A percentile compares a stretch with the other conserved stretches of the same genome.
Evolutionary conservation across 495 filamentous ascomycete genomes (phyloP).

Genomic region (Lasiosphaeria ovina): DNA sequence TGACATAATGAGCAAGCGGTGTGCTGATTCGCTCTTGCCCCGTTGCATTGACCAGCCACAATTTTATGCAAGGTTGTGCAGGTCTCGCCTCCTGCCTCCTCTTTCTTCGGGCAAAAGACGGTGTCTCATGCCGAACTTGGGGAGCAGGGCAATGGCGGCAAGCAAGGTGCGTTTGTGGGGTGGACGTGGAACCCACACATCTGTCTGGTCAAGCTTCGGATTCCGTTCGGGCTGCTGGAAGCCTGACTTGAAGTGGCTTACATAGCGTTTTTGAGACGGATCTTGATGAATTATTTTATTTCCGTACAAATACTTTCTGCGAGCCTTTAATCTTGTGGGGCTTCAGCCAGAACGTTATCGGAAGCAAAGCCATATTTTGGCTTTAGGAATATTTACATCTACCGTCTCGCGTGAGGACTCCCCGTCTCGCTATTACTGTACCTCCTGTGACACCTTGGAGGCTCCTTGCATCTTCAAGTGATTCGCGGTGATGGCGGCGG

Average conservation of each 20-base stretch:
- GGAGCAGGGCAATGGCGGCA: neutral
- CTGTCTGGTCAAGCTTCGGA: neutral
- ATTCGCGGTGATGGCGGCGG: neutral
- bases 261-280: too few species aligned
- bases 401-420: too few species aligned
- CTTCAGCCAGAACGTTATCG: too few species aligned
- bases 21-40: slow-evolving; percentile 13
- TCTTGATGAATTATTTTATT: too few species aligned
- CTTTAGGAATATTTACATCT: too few species aligned
- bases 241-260: too few species aligned
- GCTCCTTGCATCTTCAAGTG: neutral
- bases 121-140: neutral
- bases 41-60: slow-evolving; percentile 13
- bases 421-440: neutral
- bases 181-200: neutral
- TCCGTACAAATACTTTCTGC: too few species aligned
- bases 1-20: too few species aligned
- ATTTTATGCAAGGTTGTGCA: slow-evolving; percentile 16
- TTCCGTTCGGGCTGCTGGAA: too few species aligned
- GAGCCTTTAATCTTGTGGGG: too few species aligned
- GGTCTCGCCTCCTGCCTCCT: slow-evolving; percentile 5
- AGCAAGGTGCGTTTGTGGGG: neutral
- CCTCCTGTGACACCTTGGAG: neutral
- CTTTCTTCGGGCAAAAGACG: slow-evolving; percentile 1
- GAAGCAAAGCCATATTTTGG: too few species aligned